Evolutionary conservation across 78 protist species (phyloP), one percentile per base, ranked within the genome.

Genomic region (Chrysochromulina tobinii): DNA sequence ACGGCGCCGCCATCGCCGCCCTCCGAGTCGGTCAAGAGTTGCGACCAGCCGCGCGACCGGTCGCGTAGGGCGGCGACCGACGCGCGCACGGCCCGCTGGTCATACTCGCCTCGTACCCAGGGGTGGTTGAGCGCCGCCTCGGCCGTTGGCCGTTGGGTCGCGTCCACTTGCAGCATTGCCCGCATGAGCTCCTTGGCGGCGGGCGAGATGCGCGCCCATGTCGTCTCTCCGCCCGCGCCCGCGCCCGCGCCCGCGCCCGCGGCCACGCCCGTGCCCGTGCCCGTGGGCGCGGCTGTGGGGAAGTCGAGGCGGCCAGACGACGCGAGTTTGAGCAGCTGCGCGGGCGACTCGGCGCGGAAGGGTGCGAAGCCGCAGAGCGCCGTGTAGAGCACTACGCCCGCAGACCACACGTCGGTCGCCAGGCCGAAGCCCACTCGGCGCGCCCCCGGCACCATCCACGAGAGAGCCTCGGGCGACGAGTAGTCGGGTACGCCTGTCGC

Each of bases 81-180:
- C 23, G 48, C 7, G 18, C 25, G 25, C 48, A 67, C 73, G 48
- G 73, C 73, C 11, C 17, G 17, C 48, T 3, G 9, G 38, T 67
- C 73, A 3, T 23, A 12, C n/a, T 3, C 17, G 48, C 8, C 73
- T 1, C 48, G 8, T 8, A 93, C 12, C 96, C 96, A 94, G n/a
- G 87, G 88, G 53, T 91, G 93, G 17, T 11, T 18, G 11, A 73
- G 27, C 61, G 92, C 87, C 21, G 25, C 61, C 38, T 68, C 91
- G 38, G 91, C 53, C 11, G 85, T 11, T 20, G 9, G 3, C 23
- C 96, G 91, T 54, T 75, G 8, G 23, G 55, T 0, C 14, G 96
- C 94, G 17, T 61, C 67, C 53, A 88, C 95, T 4, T 50, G 61
- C 25, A 95, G 89, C 90, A 95, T 91, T 21, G 68, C 54, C 25